These are phyloP conservation scores for Wallacemonas rigidus DNA, from an alignment of 208 protist species.

Conservation along the genomic window DNA sequence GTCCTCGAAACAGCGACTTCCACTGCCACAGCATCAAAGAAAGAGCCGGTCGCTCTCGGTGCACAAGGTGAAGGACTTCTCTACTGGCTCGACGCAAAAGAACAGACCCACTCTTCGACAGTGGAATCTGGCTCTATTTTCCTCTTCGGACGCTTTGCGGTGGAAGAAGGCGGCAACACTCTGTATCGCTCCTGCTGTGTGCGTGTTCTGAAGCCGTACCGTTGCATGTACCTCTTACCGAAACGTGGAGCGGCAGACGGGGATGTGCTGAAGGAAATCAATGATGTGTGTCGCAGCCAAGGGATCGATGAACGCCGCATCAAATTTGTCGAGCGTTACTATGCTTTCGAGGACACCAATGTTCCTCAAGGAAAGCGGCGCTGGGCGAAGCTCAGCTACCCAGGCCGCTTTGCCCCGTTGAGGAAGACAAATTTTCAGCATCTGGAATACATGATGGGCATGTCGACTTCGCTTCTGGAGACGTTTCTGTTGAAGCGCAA, in stretches of 20 bases:
- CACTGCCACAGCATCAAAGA: not conserved
- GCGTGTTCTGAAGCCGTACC: conserved; percentile 78
- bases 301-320: conserved; percentile 77
- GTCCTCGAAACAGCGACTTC: not conserved
- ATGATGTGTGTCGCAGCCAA: conserved; percentile 60
- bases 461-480: conserved; percentile 86
- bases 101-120: conserved; percentile 68
- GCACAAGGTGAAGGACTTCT: conserved; percentile 32
- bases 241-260: conserved; percentile 49
- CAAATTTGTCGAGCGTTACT: conserved; percentile 92
- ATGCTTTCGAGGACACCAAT: conserved; percentile 88
- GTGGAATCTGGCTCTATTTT: conserved; percentile 85
- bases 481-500: conserved; percentile 93
- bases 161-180: conserved; percentile 34
- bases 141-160: conserved; percentile 85
- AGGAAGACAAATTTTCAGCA: conserved; percentile 51
- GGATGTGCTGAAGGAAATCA: conserved; percentile 87
- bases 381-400: conserved; percentile 92
- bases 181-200: conserved; percentile 81
- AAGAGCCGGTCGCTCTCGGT: not conserved
- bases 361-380: conserved; percentile 77
- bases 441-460: conserved; percentile 87
- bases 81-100: conserved; percentile 91
- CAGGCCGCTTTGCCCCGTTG: conserved; percentile 67
- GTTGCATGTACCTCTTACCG: conserved; percentile 79